phyloP scores from a whole-genome alignment of 805 yeast species.

The Cyberlindnera maritima region DNA sequence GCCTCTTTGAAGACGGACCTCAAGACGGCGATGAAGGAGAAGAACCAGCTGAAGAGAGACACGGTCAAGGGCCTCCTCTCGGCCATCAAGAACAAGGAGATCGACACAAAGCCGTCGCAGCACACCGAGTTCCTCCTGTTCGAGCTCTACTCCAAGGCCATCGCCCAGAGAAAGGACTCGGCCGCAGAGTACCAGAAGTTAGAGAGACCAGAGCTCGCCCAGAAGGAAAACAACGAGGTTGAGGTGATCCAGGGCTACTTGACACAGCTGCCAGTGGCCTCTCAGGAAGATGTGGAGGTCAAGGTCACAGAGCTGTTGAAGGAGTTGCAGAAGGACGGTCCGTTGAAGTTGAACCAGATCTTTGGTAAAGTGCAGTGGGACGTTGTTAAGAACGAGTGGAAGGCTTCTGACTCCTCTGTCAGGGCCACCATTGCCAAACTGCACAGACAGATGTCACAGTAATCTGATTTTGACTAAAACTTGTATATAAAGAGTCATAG shows the following conservation, averaged over 20 bases:
- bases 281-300: constrained; percentile 40
- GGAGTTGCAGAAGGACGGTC: constrained; percentile 22
- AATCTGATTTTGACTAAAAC: too few relatives aligned
- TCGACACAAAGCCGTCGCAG: constrained; percentile 34
- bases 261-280: constrained; percentile 44
- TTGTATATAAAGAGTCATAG: constrained; percentile 1
- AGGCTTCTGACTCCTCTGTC: constrained; percentile 32
- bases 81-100: constrained; percentile 42
- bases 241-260: constrained; percentile 40
- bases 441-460: constrained; percentile 9
- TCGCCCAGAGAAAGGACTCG: constrained; percentile 49
- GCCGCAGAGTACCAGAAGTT: constrained; percentile 44
- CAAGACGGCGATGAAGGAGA: constrained; percentile 46
- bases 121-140: constrained; percentile 35
- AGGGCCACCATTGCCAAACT: constrained; percentile 31
- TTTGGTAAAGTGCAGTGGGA: constrained; percentile 34
- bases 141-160: constrained; percentile 40
- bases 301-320: constrained; percentile 30
- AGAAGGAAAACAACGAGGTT: constrained; percentile 48
- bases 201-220: constrained; percentile 50
- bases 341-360: constrained; percentile 29
- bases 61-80: constrained; percentile 44
- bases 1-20: constrained; percentile 39
- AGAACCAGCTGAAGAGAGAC: constrained; percentile 40
- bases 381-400: constrained; percentile 35